Evolutionary conservation across 352 stramenopile species (phyloP), one percentile per base, ranked within the genome.

Genomic region (Phytophthora aleatoria): DNA sequence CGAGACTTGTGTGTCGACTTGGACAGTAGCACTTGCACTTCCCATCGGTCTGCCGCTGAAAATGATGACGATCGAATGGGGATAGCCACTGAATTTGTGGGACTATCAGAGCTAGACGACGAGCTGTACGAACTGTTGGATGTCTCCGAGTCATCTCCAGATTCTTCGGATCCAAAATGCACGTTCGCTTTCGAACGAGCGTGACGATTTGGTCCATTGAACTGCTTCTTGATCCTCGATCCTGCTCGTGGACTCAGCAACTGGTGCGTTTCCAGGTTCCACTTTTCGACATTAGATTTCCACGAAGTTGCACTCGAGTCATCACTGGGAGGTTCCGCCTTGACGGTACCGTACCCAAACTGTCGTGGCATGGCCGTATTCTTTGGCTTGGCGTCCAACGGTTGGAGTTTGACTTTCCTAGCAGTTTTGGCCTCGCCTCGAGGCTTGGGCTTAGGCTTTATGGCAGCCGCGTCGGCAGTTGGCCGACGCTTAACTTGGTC

Each of bases 241-340:
- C 50, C 66, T 10, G 44, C 60, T 6, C 76, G 72, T 3, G 78
- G 77, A 43, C 72, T 81, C 33, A 83, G 60, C 41, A 57, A 59
- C 16, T 67, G 27, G 41, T 60, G 63, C 1, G 66, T 54, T 41
- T 83, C 65, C 26, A 71, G 56, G 15, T 59, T 72, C 75, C 73
- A 82, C 44, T 78, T 81, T 16, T 77, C 69, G 3, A 83, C 60
- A 43, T 81, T 79, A 9, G 71, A 72, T 28, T 72, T 76, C 78
- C 80, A 87, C 50, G 61, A 57, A 28, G 76, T 72, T 16, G 55
- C 55, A 55, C 45, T 52, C 1, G 10, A 24, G 15, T 58, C 62
- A 7, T 71, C 62, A 33, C 16, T 31, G 8, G 55, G 51, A 11
- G 54, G 38, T 13, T 69, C 44, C 33, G 26, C 58, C 42, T 64